phyloP scores from a whole-genome alignment of 495 filamentous ascomycete genomes.

The Aspergillus kassunensis region DNA sequence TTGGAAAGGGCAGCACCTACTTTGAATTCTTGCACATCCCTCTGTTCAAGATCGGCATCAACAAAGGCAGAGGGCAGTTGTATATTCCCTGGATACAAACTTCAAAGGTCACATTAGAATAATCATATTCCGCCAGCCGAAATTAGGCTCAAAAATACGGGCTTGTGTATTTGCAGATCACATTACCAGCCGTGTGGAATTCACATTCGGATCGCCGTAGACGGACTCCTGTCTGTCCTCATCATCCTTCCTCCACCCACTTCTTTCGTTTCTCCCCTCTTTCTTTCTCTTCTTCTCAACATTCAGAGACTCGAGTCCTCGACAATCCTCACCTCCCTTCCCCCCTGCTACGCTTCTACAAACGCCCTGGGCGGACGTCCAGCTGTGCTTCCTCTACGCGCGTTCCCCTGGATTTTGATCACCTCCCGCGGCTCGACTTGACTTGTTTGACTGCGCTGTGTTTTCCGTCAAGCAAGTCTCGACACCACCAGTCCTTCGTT shows the following conservation, averaged over 20 bases:
- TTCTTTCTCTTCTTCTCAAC: slow-evolving; percentile 1
- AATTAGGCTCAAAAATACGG: slow-evolving; percentile 1
- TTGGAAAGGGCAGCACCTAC: too few relatives aligned
- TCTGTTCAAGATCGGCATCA: slow-evolving; percentile 17
- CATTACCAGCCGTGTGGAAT: slow-evolving; percentile 17
- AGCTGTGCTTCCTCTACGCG: slow-evolving; percentile 9
- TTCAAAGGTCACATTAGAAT: too few relatives aligned
- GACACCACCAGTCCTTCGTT: slow-evolving; percentile 35
- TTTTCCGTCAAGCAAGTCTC: slow-evolving; percentile 20
- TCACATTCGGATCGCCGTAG: slow-evolving; percentile 20
- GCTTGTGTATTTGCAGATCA: slow-evolving; percentile 17
- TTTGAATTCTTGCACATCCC: too few relatives aligned
- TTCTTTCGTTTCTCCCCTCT: slow-evolving; percentile 7
- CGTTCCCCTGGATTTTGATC: slow-evolving; percentile 6
- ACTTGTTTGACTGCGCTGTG: slow-evolving; percentile 2
- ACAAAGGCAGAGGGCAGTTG: background rate
- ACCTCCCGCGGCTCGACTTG: slow-evolving; percentile 9
- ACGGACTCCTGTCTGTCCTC: slow-evolving; percentile 13
- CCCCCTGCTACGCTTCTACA: slow-evolving; percentile 6
- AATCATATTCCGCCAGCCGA: background rate
- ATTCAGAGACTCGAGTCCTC: slow-evolving; percentile 4
- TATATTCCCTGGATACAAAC: too few relatives aligned
- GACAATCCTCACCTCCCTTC: background rate
- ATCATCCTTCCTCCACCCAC: slow-evolving; percentile 8
- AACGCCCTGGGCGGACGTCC: slow-evolving; percentile 18